These are phyloP conservation scores for Phialemonium atrogriseum DNA, from an alignment of 2,329 filamentous ascomycete genomes.

Conservation along the genomic window DNA sequence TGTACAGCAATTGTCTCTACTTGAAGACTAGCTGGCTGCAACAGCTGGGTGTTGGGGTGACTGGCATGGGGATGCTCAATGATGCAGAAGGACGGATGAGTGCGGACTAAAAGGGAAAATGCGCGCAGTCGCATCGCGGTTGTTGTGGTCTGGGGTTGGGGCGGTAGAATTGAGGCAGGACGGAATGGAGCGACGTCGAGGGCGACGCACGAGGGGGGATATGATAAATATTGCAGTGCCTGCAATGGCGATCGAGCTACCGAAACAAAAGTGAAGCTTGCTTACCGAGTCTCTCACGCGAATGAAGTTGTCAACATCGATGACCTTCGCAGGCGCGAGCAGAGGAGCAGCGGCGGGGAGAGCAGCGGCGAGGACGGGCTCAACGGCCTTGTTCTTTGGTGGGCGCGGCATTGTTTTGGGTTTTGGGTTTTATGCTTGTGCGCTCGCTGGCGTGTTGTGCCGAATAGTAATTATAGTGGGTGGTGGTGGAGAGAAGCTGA, in stretches of 20 bases:
- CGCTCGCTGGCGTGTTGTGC: slow-evolving; percentile 3
- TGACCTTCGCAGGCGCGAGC: slow-evolving; percentile 34
- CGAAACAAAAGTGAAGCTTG: too few relatives aligned
- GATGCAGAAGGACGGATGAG: slow-evolving; percentile 4
- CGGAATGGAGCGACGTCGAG: too few relatives aligned
- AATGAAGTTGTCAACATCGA: slow-evolving; percentile 69
- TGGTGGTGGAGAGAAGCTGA: slow-evolving; percentile 17
- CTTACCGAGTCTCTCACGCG: slow-evolving; percentile 77
- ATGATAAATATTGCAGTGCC: too few relatives aligned
- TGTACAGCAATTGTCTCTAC: too few relatives aligned
- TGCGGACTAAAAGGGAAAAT: too few relatives aligned
- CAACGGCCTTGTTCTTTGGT: slow-evolving; percentile 32
- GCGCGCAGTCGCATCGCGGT: too few relatives aligned
- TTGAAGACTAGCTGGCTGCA: too few relatives aligned
- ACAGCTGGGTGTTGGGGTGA: not conserved
- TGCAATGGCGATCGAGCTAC: too few relatives aligned
- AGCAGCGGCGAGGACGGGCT: slow-evolving; percentile 10
- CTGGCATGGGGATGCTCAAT: slow-evolving; percentile 1
- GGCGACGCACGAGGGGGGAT: too few relatives aligned
- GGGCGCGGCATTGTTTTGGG: slow-evolving; percentile 34
- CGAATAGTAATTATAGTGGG: slow-evolving; percentile 13
- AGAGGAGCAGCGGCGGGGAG: slow-evolving; percentile 20
- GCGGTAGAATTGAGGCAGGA: too few relatives aligned
- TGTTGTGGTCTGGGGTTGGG: too few relatives aligned
- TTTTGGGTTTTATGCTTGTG: slow-evolving; percentile 12